A percentile compares a stretch with the other conserved stretches of the same genome.
Conservation (phyloP, 2,329 filamentous ascomycete genomes). For the Fusarium sp. region DNA sequence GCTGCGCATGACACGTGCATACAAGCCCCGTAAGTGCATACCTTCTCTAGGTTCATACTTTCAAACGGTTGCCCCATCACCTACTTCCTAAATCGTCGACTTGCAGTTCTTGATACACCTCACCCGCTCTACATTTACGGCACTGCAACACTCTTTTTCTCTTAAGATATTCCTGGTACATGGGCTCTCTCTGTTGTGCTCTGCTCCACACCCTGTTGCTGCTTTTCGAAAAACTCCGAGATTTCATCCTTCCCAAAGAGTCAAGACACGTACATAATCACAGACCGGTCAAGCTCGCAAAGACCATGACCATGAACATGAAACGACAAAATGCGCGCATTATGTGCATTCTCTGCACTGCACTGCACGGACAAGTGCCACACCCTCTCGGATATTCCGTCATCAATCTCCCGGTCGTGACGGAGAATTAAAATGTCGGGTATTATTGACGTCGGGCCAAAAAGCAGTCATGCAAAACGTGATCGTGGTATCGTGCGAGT, state of each 20-base stretch:
- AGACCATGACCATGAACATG: slow-evolving; percentile 3
- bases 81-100: slow-evolving; percentile 42
- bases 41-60: slow-evolving; percentile 17
- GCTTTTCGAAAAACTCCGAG: slow-evolving; percentile 31
- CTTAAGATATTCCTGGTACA: neutral
- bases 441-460: neutral
- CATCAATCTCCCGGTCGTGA: neutral
- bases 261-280: neutral
- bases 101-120: slow-evolving; percentile 38
- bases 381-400: slow-evolving; percentile 12
- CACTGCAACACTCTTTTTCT: neutral
- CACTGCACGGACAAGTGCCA: neutral
- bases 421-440: neutral
- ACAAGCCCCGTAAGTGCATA: slow-evolving; percentile 11
- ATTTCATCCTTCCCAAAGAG: slow-evolving; percentile 21
- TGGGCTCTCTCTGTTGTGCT: slow-evolving; percentile 1
- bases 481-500: slow-evolving; percentile 17
- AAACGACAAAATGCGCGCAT: slow-evolving; percentile 11
- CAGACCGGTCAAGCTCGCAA: slow-evolving; percentile 11
- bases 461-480: slow-evolving; percentile 22
- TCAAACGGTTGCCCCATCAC: slow-evolving; percentile 30
- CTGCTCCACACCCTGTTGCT: slow-evolving; percentile 16
- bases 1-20: slow-evolving; percentile 19
- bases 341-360: neutral
- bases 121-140: slow-evolving; percentile 33